These are phyloP conservation scores for Barnettozyma sp. DNA, from an alignment of 805 yeast genomes.

Conservation along the genomic window DNA sequence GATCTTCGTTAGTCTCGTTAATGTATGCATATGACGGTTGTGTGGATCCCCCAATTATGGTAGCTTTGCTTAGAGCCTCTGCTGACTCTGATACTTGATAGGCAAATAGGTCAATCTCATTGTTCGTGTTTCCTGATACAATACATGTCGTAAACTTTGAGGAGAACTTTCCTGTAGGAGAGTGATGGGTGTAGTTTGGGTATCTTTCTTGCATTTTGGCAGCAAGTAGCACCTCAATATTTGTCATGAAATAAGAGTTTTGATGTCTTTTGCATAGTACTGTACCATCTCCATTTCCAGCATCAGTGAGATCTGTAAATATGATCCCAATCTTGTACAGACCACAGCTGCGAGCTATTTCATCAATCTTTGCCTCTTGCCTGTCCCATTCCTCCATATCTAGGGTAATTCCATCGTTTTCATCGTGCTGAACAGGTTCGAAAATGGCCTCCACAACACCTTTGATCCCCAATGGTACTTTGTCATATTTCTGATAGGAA, in stretches of 20 bases:
- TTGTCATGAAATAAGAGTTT: constrained; percentile 81
- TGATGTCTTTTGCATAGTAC: constrained; percentile 91
- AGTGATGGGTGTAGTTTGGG: constrained; percentile 59
- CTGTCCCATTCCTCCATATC: constrained; percentile 41
- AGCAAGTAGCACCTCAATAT: constrained; percentile 81
- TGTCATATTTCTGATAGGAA: constrained; percentile 64
- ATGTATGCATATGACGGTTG: constrained; percentile 84
- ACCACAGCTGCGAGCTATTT: constrained; percentile 52
- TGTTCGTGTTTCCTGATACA: constrained; percentile 77
- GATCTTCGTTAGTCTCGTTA: constrained; percentile 58
- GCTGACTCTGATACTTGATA: constrained; percentile 87
- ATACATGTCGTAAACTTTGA: constrained; percentile 94
- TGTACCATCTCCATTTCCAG: constrained; percentile 80
- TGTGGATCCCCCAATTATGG: constrained; percentile 77
- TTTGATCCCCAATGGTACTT: constrained; percentile 88
- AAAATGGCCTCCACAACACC: constrained; percentile 91
- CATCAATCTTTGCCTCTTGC: constrained; percentile 42
- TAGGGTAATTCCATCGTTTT: constrained; percentile 77
- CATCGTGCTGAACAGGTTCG: constrained; percentile 87
- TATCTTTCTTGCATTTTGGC: constrained; percentile 64
- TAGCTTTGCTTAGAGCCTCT: constrained; percentile 83
- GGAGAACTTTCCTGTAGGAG: constrained; percentile 59
- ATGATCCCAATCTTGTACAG: constrained; percentile 71
- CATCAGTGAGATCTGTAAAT: constrained; percentile 84
- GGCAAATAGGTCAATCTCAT: constrained; percentile 84